These are phyloP conservation scores for Populus deltoides DNA, from an alignment of 345 rosid genomes.

Conservation along the genomic window DNA sequence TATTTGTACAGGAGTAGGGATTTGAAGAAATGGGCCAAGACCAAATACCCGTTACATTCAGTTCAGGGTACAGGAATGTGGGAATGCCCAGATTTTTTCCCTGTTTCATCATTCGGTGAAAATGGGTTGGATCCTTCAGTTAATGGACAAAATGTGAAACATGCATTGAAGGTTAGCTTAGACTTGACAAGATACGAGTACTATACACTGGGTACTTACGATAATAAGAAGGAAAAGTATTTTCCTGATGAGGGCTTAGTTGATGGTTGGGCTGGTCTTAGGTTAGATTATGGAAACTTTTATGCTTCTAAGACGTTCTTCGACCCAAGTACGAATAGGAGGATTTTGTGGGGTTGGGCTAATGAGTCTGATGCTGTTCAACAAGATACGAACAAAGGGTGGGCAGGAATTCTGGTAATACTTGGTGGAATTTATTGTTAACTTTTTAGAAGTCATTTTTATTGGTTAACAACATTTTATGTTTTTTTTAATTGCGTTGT, in stretches of 20 bases:
- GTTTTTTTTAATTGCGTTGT: background rate
- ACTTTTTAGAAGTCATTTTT: background rate
- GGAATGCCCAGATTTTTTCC: slow-evolving; percentile 93
- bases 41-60: slow-evolving; percentile 65
- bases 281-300: slow-evolving; percentile 74
- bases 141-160: slow-evolving; percentile 31
- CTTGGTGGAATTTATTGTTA: background rate
- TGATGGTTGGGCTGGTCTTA: slow-evolving; percentile 76
- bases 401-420: slow-evolving; percentile 83
- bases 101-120: slow-evolving; percentile 39
- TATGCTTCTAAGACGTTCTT: slow-evolving; percentile 90
- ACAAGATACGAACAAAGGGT: slow-evolving; percentile 50
- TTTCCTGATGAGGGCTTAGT: slow-evolving; percentile 45
- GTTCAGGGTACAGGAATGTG: slow-evolving; percentile 55
- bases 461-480: background rate
- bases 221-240: slow-evolving; percentile 41
- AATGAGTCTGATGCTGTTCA: slow-evolving; percentile 59
- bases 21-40: slow-evolving; percentile 61
- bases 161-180: slow-evolving; percentile 70
- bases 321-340: slow-evolving; percentile 44
- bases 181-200: slow-evolving; percentile 70
- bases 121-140: slow-evolving; percentile 52
- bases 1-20: slow-evolving; percentile 64
- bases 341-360: slow-evolving; percentile 81
- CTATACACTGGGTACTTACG: slow-evolving; percentile 63